Conservation (phyloP, 2,329 filamentous ascomycete genomes). For the Phialemoniopsis sp. region DNA sequence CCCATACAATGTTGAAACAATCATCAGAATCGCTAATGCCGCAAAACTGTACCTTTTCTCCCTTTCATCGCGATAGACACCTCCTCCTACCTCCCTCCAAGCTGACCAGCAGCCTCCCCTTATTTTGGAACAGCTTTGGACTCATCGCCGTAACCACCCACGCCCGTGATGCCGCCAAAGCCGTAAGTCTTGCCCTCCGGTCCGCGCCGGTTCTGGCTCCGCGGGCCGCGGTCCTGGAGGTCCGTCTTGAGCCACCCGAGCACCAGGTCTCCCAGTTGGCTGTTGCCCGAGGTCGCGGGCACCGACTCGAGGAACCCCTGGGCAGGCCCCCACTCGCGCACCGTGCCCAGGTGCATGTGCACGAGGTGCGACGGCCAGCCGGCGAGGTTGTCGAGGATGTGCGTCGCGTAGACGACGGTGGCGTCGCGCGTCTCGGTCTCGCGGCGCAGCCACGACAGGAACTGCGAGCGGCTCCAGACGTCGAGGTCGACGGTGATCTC, state of each 20-base stretch:
- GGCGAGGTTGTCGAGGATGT: slow-evolving; percentile 92
- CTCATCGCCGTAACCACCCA: slow-evolving; percentile 57
- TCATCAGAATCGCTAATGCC: too few relatives aligned
- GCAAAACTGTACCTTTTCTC: too few relatives aligned
- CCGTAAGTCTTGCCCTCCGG: slow-evolving; percentile 63
- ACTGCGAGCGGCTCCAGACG: slow-evolving; percentile 77
- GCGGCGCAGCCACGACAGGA: slow-evolving; percentile 77
- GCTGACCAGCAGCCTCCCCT: neutral
- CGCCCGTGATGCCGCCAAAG: slow-evolving; percentile 38
- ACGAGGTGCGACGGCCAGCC: slow-evolving; percentile 94
- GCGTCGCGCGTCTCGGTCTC: slow-evolving; percentile 82
- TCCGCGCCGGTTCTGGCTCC: slow-evolving; percentile 51
- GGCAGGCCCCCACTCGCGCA: slow-evolving; percentile 81
- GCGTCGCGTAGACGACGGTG: slow-evolving; percentile 95
- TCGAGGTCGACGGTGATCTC: slow-evolving; percentile 98
- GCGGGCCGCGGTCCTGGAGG: slow-evolving; percentile 71
- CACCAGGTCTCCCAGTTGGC: slow-evolving; percentile 80
- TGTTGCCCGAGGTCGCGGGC: slow-evolving; percentile 61
- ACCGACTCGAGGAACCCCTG: slow-evolving; percentile 54
- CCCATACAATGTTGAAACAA: slow-evolving; percentile 4
- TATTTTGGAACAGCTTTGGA: slow-evolving; percentile 24
- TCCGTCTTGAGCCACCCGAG: slow-evolving; percentile 83
- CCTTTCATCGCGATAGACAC: too few relatives aligned
- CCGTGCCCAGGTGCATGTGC: slow-evolving; percentile 86
- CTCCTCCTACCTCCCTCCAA: too few relatives aligned